These are phyloP conservation scores for Hyaloscypha finlandica DNA, from an alignment of 495 filamentous ascomycete species.

Conservation along the genomic window DNA sequence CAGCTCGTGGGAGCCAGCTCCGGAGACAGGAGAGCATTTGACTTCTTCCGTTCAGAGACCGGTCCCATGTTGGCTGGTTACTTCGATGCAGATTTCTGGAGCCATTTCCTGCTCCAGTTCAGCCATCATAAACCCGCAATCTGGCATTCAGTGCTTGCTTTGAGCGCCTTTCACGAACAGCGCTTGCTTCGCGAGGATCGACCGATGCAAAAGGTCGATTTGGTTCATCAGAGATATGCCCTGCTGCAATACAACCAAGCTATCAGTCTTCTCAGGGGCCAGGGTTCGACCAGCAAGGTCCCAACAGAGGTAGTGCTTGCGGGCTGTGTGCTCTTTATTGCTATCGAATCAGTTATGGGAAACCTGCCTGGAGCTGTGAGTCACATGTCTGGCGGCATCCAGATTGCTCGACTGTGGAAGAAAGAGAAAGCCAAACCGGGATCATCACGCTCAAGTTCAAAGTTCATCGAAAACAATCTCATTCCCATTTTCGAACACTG, in stretches of 20 bases:
- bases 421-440: background rate
- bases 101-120: constrained; percentile 53
- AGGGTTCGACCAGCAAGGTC: background rate
- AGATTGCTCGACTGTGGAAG: constrained; percentile 1
- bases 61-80: constrained; percentile 57
- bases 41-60: constrained; percentile 56
- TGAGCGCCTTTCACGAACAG: constrained; percentile 38
- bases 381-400: constrained; percentile 1
- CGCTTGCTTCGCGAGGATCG: background rate
- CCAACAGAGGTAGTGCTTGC: constrained; percentile 6
- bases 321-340: constrained; percentile 3
- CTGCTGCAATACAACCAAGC: constrained; percentile 14
- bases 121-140: constrained; percentile 59
- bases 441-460: background rate
- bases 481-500: constrained; percentile 6
- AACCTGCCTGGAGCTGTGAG: background rate
- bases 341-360: constrained; percentile 5
- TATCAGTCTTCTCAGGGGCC: background rate
- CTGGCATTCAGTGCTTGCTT: constrained; percentile 61
- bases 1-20: constrained; percentile 21
- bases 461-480: constrained; percentile 1
- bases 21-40: constrained; percentile 54
- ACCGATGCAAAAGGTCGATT: background rate
- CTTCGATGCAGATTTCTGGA: constrained; percentile 63
- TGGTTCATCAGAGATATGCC: background rate